These are phyloP conservation scores for Hypoxylon perforatum DNA, from an alignment of 495 filamentous ascomycete species.

Conservation along the genomic window DNA sequence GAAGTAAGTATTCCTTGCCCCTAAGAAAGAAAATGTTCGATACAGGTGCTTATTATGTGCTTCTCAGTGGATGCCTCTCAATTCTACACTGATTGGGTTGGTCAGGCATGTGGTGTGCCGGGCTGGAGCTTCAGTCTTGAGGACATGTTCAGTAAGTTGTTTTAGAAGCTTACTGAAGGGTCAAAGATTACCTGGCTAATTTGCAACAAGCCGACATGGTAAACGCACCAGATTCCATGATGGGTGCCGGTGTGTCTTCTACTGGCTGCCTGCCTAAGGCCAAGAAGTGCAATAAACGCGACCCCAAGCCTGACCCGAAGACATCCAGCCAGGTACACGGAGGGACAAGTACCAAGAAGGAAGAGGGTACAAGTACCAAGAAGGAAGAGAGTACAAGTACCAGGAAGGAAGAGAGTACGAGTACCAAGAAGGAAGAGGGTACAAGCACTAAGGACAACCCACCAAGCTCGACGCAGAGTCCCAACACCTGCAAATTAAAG, in stretches of 20 bases:
- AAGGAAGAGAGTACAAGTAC: no score
- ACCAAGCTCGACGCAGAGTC: background rate
- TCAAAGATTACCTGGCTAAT: background rate
- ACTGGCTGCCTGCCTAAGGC: constrained; percentile 1
- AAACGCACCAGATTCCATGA: constrained; percentile 2
- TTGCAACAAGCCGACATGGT: background rate
- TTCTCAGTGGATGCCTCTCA: constrained; percentile 1
- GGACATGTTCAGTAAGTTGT: constrained; percentile 4
- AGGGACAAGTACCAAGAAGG: no score
- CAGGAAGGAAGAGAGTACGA: no score
- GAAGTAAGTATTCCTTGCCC: background rate
- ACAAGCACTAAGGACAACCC: background rate
- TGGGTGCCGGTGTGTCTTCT: constrained; percentile 1
- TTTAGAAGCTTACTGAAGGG: background rate
- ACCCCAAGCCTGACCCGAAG: constrained; percentile 2
- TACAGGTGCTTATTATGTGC: background rate
- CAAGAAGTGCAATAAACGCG: constrained; percentile 6
- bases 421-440: no score
- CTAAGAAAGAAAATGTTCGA: background rate
- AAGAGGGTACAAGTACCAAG: no score
- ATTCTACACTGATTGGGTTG: constrained; percentile 4
- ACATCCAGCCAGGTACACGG: constrained; percentile 2
- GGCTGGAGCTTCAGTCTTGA: constrained; percentile 3
- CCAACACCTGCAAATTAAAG: background rate
- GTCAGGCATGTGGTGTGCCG: constrained; percentile 2